These are phyloP conservation scores for Senecio squalidus DNA, from an alignment of 140 eudicot genomes.

Conservation along the genomic window DNA sequence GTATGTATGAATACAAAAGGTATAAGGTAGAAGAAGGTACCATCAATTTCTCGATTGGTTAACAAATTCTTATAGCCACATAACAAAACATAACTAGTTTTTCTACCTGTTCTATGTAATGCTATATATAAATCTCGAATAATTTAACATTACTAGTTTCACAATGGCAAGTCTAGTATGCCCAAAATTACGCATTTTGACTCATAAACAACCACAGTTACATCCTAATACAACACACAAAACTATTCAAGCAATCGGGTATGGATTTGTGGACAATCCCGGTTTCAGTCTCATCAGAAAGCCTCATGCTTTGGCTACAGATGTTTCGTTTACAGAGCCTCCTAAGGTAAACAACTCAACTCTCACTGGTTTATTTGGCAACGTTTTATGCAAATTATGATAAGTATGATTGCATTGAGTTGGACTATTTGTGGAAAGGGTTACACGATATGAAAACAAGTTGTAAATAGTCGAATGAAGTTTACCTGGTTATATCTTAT, in stretches of 20 bases:
- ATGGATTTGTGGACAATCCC: slow-evolving; percentile 1
- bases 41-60: slow-evolving; percentile 9
- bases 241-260: neutral
- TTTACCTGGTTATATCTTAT: neutral
- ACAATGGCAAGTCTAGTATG: slow-evolving; percentile 28
- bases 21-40: neutral
- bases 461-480: neutral
- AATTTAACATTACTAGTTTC: neutral
- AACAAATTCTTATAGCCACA: slow-evolving; percentile 33
- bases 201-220: neutral
- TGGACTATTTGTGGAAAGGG: neutral
- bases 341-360: slow-evolving; percentile 23
- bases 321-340: slow-evolving; percentile 22
- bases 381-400: neutral
- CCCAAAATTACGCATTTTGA: slow-evolving; percentile 16
- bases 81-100: slow-evolving; percentile 2
- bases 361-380: neutral
- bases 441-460: neutral
- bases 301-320: slow-evolving; percentile 26
- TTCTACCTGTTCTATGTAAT: neutral
- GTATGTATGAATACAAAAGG: slow-evolving; percentile 16
- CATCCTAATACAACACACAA: neutral
- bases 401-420: neutral
- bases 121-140: too few species aligned
- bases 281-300: slow-evolving; percentile 12